A percentile compares a stretch with the other conserved stretches of the same genome.
Evolutionary conservation across 306 rosid genomes (phyloP).

Genomic region (Rubus parviflorus): DNA sequence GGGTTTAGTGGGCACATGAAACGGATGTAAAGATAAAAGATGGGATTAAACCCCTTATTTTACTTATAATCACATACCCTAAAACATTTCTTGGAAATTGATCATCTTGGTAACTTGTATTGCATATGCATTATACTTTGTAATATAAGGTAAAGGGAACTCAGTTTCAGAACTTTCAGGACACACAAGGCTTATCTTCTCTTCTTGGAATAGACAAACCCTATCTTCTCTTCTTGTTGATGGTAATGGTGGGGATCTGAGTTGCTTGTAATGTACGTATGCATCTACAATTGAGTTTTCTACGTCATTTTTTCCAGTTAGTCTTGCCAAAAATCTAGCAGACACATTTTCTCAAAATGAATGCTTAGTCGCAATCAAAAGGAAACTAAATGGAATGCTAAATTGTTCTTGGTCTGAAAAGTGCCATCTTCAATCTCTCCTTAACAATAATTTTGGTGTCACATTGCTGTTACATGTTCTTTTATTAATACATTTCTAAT

Average conservation of each 20-base stretch:
- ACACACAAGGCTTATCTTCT: background rate
- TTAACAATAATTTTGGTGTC: background rate
- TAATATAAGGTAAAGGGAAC: background rate
- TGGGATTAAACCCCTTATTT: background rate
- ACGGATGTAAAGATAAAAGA: too few species aligned
- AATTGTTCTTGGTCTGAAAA: slow-evolving; percentile 21
- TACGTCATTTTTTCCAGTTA: slow-evolving; percentile 18
- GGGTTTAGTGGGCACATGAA: background rate
- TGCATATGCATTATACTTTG: background rate
- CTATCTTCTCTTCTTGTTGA: background rate
- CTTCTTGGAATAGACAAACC: background rate
- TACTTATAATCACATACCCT: background rate
- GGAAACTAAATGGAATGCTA: slow-evolving; percentile 21
- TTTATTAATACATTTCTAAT: background rate
- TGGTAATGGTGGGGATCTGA: slow-evolving; percentile 6
- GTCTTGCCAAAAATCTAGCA: slow-evolving; percentile 23
- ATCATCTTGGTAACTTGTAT: background rate
- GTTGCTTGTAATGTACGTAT: slow-evolving; percentile 9
- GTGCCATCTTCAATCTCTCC: background rate
- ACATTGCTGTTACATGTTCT: background rate
- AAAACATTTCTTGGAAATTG: background rate
- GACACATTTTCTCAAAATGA: slow-evolving; percentile 33
- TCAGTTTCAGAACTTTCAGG: background rate
- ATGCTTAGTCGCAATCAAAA: slow-evolving; percentile 51
- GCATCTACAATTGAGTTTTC: slow-evolving; percentile 3